A percentile compares a stretch with the other conserved stretches of the same genome.
phyloP scores from a whole-genome alignment of 2,329 filamentous ascomycete genomes.

The Ascochyta fabae region DNA sequence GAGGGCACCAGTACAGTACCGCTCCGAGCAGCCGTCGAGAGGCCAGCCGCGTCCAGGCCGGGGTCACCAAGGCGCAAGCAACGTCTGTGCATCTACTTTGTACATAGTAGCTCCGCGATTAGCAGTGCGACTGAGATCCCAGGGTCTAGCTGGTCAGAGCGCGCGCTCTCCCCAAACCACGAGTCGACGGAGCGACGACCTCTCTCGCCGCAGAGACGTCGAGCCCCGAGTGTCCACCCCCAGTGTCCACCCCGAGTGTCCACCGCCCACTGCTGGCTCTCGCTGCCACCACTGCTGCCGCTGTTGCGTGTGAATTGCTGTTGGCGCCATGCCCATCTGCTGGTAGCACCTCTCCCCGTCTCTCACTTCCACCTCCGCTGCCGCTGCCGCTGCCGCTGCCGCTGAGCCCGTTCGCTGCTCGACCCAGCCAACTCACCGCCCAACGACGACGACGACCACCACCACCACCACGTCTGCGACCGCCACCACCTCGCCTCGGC shows the following conservation, averaged over 20 bases:
- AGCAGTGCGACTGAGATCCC: constrained; percentile 10
- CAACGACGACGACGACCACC: neutral
- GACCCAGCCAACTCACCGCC: constrained; percentile 6
- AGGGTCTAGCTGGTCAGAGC: constrained; percentile 14
- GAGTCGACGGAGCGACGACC: constrained; percentile 10
- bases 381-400: constrained; percentile 1
- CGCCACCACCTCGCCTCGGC: neutral
- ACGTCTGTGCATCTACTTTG: constrained; percentile 7
- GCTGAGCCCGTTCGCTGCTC: constrained; percentile 13
- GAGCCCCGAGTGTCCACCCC: neutral
- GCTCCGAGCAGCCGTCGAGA: neutral
- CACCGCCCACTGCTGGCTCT: neutral
- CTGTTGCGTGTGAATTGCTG: constrained; percentile 10
- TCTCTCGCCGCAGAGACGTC: constrained; percentile 7
- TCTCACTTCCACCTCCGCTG: constrained; percentile 2
- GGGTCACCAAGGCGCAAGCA: constrained; percentile 9
- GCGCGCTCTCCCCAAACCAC: constrained; percentile 7
- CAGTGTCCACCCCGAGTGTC: too few relatives aligned
- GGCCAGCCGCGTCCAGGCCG: constrained; percentile 3
- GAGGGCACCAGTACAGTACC: neutral
- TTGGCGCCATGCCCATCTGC: constrained; percentile 14
- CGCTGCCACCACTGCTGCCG: constrained; percentile 1
- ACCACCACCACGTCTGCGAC: too few relatives aligned
- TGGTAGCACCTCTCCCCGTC: neutral
- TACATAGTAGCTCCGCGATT: neutral